Percentiles rank a stretch among this genome's conserved stretches.
These are phyloP conservation scores for Hygrophila difformis DNA, from an alignment of 257 asterid genomes.

Conservation along the genomic window DNA sequence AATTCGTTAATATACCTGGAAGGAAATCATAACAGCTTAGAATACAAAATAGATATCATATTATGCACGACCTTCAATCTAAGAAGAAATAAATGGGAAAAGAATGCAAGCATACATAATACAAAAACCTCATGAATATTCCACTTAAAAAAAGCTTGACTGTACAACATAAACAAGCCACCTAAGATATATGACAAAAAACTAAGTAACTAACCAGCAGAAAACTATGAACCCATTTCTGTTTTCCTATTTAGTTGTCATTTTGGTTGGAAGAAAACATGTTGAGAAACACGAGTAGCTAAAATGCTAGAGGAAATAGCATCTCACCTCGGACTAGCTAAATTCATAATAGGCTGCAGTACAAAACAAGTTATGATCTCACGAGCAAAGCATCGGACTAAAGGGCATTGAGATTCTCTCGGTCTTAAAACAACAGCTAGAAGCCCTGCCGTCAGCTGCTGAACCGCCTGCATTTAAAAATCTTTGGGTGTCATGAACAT, in stretches of 20 bases:
- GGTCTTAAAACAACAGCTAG: constrained; percentile 89
- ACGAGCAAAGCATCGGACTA: constrained; percentile 88
- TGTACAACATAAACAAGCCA: too few relatives aligned
- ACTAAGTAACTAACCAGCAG: too few relatives aligned
- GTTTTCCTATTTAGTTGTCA: too few relatives aligned
- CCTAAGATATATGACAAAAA: too few relatives aligned
- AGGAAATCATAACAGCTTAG: constrained; percentile 9
- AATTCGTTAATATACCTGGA: constrained; percentile 86
- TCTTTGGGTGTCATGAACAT: constrained; percentile 24
- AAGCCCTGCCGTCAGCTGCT: constrained; percentile 85
- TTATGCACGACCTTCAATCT: too few relatives aligned
- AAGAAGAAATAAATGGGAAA: too few relatives aligned
- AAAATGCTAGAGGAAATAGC: constrained; percentile 16
- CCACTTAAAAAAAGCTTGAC: too few relatives aligned
- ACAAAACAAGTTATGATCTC: constrained; percentile 91
- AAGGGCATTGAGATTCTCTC: constrained; percentile 87
- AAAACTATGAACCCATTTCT: too few relatives aligned
- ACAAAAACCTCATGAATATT: neutral
- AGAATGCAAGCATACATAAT: neutral
- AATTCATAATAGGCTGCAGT: constrained; percentile 83
- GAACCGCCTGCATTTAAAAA: constrained; percentile 53
- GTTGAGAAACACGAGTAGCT: too few relatives aligned
- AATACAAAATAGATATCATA: constrained; percentile 15
- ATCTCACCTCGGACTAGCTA: constrained; percentile 89
- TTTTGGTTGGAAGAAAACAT: too few relatives aligned